Conservation (phyloP, 306 rosid genomes). For the Crataegus laevigata region DNA sequence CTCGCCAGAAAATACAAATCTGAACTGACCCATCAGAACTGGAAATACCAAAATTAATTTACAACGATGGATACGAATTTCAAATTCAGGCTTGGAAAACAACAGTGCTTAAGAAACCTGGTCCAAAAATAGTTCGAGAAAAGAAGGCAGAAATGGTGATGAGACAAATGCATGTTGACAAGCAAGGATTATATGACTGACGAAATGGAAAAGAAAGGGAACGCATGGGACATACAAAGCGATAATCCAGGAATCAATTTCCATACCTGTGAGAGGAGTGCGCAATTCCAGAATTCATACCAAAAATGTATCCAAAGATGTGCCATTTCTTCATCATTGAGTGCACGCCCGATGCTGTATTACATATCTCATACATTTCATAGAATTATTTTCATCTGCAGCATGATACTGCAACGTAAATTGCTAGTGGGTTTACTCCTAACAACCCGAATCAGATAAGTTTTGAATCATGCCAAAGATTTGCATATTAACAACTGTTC, state of each 20-base stretch:
- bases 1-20: neutral
- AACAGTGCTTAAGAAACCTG: too few species aligned
- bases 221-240: neutral
- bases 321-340: neutral
- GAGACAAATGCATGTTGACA: neutral
- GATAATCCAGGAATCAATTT: neutral
- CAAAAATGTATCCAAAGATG: neutral
- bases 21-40: neutral
- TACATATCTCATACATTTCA: neutral
- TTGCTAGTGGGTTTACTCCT: neutral
- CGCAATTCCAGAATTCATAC: neutral
- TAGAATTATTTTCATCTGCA: neutral
- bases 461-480: neutral
- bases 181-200: neutral
- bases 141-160: neutral
- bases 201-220: neutral
- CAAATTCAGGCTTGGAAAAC: neutral
- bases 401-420: neutral
- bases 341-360: neutral
- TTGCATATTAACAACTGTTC: neutral
- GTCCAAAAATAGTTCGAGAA: neutral
- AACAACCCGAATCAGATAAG: neutral
- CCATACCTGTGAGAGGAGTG: neutral
- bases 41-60: neutral
- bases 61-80: neutral